Evolutionary conservation across 352 stramenopile genomes (phyloP).

Genomic region (Phytophthora melonis): DNA sequence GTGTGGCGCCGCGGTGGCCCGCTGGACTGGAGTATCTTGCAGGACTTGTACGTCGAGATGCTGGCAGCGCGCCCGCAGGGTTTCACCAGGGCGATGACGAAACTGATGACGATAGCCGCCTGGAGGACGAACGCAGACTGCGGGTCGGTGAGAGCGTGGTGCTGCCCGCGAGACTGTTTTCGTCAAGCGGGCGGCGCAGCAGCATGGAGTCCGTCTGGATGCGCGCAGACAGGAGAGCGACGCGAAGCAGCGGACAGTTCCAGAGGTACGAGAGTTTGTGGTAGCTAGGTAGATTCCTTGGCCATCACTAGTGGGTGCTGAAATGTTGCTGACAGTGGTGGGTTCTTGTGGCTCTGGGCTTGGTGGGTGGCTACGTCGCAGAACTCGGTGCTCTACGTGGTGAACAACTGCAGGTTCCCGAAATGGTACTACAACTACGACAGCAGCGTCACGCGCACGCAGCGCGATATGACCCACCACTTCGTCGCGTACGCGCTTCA

Average conservation of each 20-base stretch:
- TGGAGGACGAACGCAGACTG: neutral
- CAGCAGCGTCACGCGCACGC: slow-evolving; percentile 41
- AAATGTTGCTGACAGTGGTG: neutral
- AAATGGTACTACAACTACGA: slow-evolving; percentile 53
- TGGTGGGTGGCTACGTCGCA: neutral
- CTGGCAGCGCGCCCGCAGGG: neutral
- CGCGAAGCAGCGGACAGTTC: slow-evolving; percentile 24
- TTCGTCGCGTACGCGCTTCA: slow-evolving; percentile 40
- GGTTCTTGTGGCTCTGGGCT: too few relatives aligned
- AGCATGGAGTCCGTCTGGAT: slow-evolving; percentile 30
- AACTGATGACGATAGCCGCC: neutral
- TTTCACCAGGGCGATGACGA: neutral
- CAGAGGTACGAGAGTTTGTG: slow-evolving; percentile 2
- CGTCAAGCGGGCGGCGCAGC: neutral
- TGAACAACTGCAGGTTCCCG: slow-evolving; percentile 42
- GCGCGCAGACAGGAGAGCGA: slow-evolving; percentile 33
- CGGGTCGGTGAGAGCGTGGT: neutral
- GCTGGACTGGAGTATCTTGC: neutral
- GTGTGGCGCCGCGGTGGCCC: slow-evolving; percentile 10
- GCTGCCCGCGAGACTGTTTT: neutral
- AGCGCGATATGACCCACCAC: slow-evolving; percentile 48
- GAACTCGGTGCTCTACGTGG: slow-evolving; percentile 40
- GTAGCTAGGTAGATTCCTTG: neutral
- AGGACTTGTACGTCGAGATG: neutral
- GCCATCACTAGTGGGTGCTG: neutral